A percentile compares a stretch with the other conserved stretches of the same genome.
These are phyloP conservation scores for Ophiostoma tasmaniense DNA, from an alignment of 2,329 filamentous ascomycete genomes.

Conservation along the genomic window DNA sequence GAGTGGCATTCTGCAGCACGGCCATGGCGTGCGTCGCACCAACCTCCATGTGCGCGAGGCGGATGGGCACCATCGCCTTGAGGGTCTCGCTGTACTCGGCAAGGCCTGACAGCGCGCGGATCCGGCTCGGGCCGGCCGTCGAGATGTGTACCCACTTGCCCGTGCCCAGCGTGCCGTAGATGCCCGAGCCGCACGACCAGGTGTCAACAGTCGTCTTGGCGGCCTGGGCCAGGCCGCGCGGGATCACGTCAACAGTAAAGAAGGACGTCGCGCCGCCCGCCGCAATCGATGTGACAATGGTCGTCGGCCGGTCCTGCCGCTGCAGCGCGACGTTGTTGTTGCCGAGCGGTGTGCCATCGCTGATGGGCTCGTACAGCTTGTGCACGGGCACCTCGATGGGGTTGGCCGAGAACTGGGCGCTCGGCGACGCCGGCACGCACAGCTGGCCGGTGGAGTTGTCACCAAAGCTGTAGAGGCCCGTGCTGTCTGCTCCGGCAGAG, in stretches of 20 bases:
- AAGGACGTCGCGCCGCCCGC: slow-evolving; percentile 84
- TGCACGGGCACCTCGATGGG: slow-evolving; percentile 64
- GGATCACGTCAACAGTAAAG: slow-evolving; percentile 69
- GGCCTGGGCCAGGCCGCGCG: slow-evolving; percentile 26
- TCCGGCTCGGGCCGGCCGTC: slow-evolving; percentile 59
- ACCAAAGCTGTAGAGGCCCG: slow-evolving; percentile 77
- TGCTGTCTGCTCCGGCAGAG: slow-evolving; percentile 35
- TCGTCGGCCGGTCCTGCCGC: slow-evolving; percentile 22
- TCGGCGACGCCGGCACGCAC: slow-evolving; percentile 62
- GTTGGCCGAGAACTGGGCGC: slow-evolving; percentile 54
- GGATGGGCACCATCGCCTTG: slow-evolving; percentile 65
- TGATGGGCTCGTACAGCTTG: slow-evolving; percentile 52
- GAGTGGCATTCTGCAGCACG: slow-evolving; percentile 72
- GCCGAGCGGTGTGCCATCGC: slow-evolving; percentile 47
- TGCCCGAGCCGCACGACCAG: slow-evolving; percentile 80
- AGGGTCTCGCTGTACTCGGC: slow-evolving; percentile 76
- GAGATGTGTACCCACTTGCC: slow-evolving; percentile 88
- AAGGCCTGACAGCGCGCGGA: slow-evolving; percentile 74
- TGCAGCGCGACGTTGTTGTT: neutral
- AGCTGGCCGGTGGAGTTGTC: slow-evolving; percentile 90
- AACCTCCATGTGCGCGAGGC: slow-evolving; percentile 61
- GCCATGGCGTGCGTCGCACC: slow-evolving; percentile 76
- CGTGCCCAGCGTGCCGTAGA: slow-evolving; percentile 73
- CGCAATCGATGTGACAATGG: slow-evolving; percentile 66
- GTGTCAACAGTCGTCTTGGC: slow-evolving; percentile 51